Percentiles rank a stretch among this genome's conserved stretches.
phyloP scores from a whole-genome alignment of 495 filamentous ascomycete species.

The Aspergillus steynii region DNA sequence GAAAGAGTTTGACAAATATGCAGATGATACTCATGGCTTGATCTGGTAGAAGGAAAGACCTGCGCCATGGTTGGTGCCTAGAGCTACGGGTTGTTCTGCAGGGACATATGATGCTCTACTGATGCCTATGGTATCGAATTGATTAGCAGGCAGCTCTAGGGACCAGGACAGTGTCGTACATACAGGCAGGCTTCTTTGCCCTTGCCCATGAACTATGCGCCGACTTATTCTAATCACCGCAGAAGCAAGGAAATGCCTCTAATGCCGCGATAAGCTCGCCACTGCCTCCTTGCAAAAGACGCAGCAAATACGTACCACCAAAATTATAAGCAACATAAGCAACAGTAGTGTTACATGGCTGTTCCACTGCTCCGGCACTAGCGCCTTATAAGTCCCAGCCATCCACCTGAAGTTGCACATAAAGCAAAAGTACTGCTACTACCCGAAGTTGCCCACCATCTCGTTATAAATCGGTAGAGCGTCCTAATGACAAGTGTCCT shows the following conservation, averaged over 20 bases:
- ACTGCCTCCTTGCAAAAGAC: background rate
- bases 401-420: background rate
- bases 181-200: background rate
- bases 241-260: too few species aligned
- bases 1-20: constrained; percentile 6
- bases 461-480: too few species aligned
- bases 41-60: background rate
- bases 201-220: background rate
- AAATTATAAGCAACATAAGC: background rate
- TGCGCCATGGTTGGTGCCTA: background rate
- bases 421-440: background rate
- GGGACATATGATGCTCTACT: background rate
- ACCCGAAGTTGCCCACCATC: too few species aligned
- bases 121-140: background rate
- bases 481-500: background rate
- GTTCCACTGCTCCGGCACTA: too few species aligned
- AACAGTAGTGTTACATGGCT: background rate
- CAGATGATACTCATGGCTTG: background rate
- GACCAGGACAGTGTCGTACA: too few species aligned
- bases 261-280: background rate
- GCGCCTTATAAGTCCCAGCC: too few species aligned
- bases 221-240: background rate
- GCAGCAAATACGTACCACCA: background rate
- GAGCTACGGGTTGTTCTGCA: background rate
- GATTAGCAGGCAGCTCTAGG: background rate